A percentile compares a stretch with the other conserved stretches of the same genome.
Conservation (phyloP, 768 basidiomycete genomes). For the Psilocybe cyanescens region DNA sequence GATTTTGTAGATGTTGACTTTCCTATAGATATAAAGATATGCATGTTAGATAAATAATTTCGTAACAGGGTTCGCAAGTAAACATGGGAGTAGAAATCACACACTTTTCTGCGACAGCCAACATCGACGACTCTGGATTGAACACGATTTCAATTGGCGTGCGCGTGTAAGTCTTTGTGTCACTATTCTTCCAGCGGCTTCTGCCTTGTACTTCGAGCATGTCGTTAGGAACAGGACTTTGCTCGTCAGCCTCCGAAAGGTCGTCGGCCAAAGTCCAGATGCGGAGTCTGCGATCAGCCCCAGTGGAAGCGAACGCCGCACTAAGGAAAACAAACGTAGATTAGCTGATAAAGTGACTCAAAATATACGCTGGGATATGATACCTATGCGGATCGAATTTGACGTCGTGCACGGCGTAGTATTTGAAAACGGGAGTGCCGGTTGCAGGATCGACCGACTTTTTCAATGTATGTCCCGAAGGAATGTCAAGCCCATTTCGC, state of each 20-base stretch:
- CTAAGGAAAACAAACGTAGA: constrained; percentile 28
- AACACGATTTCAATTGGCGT: constrained; percentile 50
- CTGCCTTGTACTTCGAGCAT: background rate
- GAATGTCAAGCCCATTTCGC: constrained; percentile 23
- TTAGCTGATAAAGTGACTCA: background rate
- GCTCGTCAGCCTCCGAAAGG: background rate
- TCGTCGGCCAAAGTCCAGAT: constrained; percentile 42
- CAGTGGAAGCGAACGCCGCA: constrained; percentile 48
- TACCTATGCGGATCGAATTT: constrained; percentile 56
- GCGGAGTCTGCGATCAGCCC: constrained; percentile 45
- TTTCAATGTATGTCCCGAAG: constrained; percentile 14
- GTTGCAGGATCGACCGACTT: constrained; percentile 13
- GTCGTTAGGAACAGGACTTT: background rate
- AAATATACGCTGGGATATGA: constrained; percentile 4
- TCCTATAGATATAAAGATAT: constrained; percentile 18
- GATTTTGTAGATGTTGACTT: constrained; percentile 23
- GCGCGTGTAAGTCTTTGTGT: constrained; percentile 24
- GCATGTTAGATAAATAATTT: too few relatives aligned
- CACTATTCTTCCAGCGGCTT: constrained; percentile 14
- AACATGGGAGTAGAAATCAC: constrained; percentile 2
- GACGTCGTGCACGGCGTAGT: constrained; percentile 60
- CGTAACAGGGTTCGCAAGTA: too few relatives aligned
- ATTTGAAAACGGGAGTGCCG: constrained; percentile 33
- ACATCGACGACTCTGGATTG: constrained; percentile 39
- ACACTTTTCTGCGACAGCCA: constrained; percentile 49